Evolutionary conservation across 345 rosid species (phyloP), one percentile per base, ranked within the genome.

Genomic region (Sonneratia caseolaris): DNA sequence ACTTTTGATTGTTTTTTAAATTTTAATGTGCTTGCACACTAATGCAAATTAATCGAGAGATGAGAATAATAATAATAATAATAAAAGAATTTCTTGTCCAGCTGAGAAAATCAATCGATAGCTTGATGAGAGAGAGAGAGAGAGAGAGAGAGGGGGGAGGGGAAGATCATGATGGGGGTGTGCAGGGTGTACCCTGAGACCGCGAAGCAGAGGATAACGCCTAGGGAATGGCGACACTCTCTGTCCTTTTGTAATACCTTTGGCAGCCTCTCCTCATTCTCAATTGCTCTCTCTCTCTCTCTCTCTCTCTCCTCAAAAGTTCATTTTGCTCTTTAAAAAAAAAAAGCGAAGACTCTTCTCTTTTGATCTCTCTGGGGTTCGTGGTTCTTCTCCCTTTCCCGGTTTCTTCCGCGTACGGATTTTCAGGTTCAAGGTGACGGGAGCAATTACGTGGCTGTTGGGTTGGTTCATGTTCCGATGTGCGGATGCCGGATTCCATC

Each of bases 381-480:
- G 68, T 22, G 74, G 74, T 62, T 71, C 74, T 32, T 71, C 68
- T 62, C 69, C 69, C 69, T 72, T 72, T 43, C 15, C 75, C 75
- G 18, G 19, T 36, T 1, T 73, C 43, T 14, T 11, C 38, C 47
- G 32, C 42, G 18, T 42, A 24, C 22, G 14, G 45, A 49, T 56
- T 35, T 18, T 27, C 32, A 9, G 72, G 45, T 10, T 70, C 35
- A 37, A 12, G 21, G 64, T 16, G 22, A 37, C 72, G 47, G 19
- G 32, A 10, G 45, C 69, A 22, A 22, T 22, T 57, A n/a, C 64
- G 64, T 57, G 32, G 64, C 64, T 57, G 69, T 5, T 67, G 48
- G 69, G 69, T 12, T 68, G 32, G 64, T 40, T 53, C 47, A n/a
- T 37, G 35, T 21, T 56, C 47, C 32, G 32, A 22, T n/a, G 32